These are phyloP conservation scores for Rachicladosporium sp. DNA, from an alignment of 2,329 filamentous ascomycete genomes.

Conservation along the genomic window DNA sequence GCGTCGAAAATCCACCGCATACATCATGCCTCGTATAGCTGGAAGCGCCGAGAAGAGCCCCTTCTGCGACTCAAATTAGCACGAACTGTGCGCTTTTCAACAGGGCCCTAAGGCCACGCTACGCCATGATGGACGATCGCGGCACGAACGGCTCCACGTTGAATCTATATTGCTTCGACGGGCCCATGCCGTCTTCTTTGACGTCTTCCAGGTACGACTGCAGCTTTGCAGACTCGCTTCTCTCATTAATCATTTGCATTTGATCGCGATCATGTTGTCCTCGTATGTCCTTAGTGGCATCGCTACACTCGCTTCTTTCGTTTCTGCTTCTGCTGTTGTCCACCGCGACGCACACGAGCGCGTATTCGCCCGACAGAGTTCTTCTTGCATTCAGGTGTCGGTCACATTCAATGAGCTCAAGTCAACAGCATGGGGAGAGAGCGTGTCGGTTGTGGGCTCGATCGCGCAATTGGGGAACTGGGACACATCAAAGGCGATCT, in stretches of 20 bases:
- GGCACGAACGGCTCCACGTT: too few species aligned
- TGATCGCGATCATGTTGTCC: constrained; percentile 4
- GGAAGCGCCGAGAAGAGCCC: too few species aligned
- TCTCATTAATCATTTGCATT: background rate
- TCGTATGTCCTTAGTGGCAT: constrained; percentile 6
- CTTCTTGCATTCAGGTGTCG: constrained; percentile 6
- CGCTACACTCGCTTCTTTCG: constrained; percentile 4
- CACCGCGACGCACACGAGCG: constrained; percentile 1
- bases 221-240: constrained; percentile 2
- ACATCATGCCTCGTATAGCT: too few species aligned
- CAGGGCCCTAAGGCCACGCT: too few species aligned
- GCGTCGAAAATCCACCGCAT: too few species aligned
- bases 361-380: constrained; percentile 4
- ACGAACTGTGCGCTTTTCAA: too few species aligned
- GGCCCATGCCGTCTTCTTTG: too few species aligned
- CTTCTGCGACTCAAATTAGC: too few species aligned
- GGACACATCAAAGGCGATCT: constrained; percentile 42
- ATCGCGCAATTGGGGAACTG: constrained; percentile 48
- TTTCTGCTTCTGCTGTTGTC: constrained; percentile 4
- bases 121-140: too few species aligned
- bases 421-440: constrained; percentile 38
- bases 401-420: constrained; percentile 6
- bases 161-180: too few species aligned
- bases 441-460: constrained; percentile 53
- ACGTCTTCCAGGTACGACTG: too few species aligned